These are phyloP conservation scores for Phytopythium helicoides DNA, from an alignment of 352 stramenopile genomes.

Conservation along the genomic window DNA sequence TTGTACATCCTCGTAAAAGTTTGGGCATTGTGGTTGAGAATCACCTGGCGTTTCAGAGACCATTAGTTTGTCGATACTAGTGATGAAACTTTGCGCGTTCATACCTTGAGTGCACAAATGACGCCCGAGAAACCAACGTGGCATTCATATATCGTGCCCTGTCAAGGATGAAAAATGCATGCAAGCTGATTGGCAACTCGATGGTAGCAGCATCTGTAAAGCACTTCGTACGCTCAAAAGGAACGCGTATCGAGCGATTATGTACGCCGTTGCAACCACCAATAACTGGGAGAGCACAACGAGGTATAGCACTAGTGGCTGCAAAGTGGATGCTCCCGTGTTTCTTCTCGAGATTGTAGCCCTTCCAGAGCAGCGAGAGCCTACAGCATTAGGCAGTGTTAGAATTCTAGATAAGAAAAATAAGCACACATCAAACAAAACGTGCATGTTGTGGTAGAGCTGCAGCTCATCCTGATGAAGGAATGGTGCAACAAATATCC, in stretches of 20 bases:
- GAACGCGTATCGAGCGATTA: conserved; percentile 8
- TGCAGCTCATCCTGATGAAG: conserved; percentile 84
- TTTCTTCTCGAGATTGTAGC: conserved; percentile 66
- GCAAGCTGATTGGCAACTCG: neutral
- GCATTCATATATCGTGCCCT: conserved; percentile 54
- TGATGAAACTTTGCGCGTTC: neutral
- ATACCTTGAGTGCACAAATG: conserved; percentile 77
- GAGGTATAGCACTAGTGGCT: conserved; percentile 42
- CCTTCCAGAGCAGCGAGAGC: conserved; percentile 83
- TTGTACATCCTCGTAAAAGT: conserved; percentile 56
- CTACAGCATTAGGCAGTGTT: conserved; percentile 30
- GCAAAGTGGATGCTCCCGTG: conserved; percentile 53
- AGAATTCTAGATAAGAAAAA: neutral
- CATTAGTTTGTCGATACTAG: neutral
- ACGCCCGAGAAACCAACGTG: conserved; percentile 78
- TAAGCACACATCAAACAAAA: neutral
- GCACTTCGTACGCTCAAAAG: conserved; percentile 11
- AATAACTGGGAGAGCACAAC: conserved; percentile 58
- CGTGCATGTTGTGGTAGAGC: conserved; percentile 90
- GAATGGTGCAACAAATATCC: conserved; percentile 67
- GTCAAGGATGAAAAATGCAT: neutral
- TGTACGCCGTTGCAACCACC: conserved; percentile 13
- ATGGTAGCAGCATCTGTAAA: neutral
- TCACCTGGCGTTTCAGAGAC: conserved; percentile 41
- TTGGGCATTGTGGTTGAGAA: conserved; percentile 77